phyloP scores from a whole-genome alignment of 2,329 filamentous ascomycete species.

The Alternaria postmessia region DNA sequence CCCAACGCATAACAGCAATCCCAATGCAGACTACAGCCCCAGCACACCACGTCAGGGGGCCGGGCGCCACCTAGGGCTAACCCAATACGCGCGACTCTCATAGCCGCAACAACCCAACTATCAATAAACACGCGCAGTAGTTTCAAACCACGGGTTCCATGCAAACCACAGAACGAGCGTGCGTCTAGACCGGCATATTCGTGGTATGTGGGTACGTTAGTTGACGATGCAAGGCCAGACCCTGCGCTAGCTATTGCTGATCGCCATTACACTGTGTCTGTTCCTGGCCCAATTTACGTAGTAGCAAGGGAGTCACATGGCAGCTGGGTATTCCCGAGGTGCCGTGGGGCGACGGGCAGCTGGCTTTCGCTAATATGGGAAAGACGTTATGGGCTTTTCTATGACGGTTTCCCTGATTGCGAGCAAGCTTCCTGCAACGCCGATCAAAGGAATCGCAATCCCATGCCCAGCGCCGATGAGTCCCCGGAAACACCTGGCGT shows the following conservation, averaged over 20 bases:
- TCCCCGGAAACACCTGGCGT: constrained; percentile 2
- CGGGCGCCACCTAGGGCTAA: constrained; percentile 2
- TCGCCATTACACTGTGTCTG: not conserved
- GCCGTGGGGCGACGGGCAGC: not conserved
- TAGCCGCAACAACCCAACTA: constrained; percentile 5
- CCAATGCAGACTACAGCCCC: constrained; percentile 2
- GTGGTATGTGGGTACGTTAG: constrained; percentile 4
- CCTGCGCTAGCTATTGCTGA: constrained; percentile 4
- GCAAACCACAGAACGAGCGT: constrained; percentile 6
- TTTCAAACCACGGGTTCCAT: constrained; percentile 16
- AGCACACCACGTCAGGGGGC: constrained; percentile 5
- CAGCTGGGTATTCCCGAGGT: not conserved
- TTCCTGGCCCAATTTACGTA: not conserved
- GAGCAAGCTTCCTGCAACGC: not conserved
- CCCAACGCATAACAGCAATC: constrained; percentile 3
- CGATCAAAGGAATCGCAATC: not conserved
- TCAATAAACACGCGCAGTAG: constrained; percentile 20
- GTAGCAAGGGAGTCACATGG: constrained; percentile 1
- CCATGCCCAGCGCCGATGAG: constrained; percentile 3
- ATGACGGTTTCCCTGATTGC: not conserved
- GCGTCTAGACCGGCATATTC: constrained; percentile 7
- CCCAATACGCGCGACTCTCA: not conserved
- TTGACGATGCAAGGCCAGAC: constrained; percentile 11
- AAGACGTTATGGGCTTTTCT: not conserved
- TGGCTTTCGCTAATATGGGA: not conserved